Percentiles rank a stretch among this genome's conserved stretches.
phyloP scores from a whole-genome alignment of 345 rosid genomes.

The Ceriops decandra region DNA sequence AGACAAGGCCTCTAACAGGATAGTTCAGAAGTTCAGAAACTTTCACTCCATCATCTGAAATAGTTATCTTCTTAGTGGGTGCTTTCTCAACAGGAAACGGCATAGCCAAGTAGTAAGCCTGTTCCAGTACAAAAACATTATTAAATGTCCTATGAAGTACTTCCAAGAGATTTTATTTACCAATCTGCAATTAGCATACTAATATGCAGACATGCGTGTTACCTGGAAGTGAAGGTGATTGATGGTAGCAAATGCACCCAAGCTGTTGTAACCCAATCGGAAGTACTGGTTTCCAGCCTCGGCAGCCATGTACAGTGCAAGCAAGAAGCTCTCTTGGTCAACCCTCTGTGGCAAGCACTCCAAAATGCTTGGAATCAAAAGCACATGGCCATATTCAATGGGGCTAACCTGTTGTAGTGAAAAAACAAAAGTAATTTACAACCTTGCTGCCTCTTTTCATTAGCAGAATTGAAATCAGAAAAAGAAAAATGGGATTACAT shows the following conservation, averaged over 20 bases:
- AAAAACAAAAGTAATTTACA: not conserved
- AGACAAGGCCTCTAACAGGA: conserved; percentile 83
- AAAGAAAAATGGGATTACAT: conserved; percentile 38
- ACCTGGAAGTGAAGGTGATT: conserved; percentile 99
- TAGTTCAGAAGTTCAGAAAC: conserved; percentile 64
- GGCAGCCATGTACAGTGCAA: conserved; percentile 75
- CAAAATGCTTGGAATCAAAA: conserved; percentile 75
- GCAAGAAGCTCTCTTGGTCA: conserved; percentile 75
- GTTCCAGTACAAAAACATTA: conserved; percentile 15
- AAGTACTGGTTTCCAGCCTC: conserved; percentile 82
- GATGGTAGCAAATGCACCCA: conserved; percentile 98
- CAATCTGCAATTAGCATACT: not conserved
- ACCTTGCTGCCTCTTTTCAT: not conserved
- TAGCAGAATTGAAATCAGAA: not conserved
- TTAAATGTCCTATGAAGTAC: not conserved
- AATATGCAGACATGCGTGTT: not conserved
- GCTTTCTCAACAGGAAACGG: conserved; percentile 91
- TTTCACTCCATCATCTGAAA: conserved; percentile 46
- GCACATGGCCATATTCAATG: conserved; percentile 93
- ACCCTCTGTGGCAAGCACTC: conserved; percentile 96
- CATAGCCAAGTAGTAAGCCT: conserved; percentile 84
- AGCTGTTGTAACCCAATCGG: conserved; percentile 91
- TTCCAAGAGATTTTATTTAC: not conserved
- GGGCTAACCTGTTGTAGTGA: conserved; percentile 74
- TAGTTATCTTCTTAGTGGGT: conserved; percentile 46